A percentile compares a stretch with the other conserved stretches of the same genome.
Evolutionary conservation across 257 asterid genomes (phyloP).

Genomic region (Sherardia arvensis): DNA sequence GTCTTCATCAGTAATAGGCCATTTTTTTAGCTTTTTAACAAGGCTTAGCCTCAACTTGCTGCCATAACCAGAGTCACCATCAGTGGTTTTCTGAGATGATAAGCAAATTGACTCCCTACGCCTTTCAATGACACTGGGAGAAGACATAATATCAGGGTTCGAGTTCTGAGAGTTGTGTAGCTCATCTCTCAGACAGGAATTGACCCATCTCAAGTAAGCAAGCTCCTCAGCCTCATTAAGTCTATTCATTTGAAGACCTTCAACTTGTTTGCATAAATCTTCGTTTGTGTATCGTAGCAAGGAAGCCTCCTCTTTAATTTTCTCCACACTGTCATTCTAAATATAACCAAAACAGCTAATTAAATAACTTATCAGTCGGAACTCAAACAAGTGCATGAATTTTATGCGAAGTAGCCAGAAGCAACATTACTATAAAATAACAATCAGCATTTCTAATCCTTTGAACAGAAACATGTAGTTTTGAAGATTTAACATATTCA

Average conservation of each 20-base stretch:
- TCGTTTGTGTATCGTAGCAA: conserved; percentile 60
- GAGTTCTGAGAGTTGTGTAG: conserved; percentile 37
- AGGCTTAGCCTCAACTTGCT: conserved; percentile 42
- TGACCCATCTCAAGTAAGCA: conserved; percentile 83
- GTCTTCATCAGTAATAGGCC: conserved; percentile 78
- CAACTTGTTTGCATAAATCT: conserved; percentile 88
- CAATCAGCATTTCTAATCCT: not conserved
- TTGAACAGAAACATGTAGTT: not conserved
- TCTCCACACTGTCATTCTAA: conserved; percentile 52
- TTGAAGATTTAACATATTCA: not conserved
- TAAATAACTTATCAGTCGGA: not conserved
- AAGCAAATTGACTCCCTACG: conserved; percentile 48
- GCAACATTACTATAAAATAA: not conserved
- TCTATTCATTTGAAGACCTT: conserved; percentile 79
- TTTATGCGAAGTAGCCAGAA: not conserved
- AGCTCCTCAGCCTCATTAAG: conserved; percentile 94
- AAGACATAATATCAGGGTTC: conserved; percentile 30
- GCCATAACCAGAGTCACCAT: conserved; percentile 41
- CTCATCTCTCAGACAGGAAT: conserved; percentile 76
- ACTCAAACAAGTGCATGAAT: too few relatives aligned
- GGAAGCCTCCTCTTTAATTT: conserved; percentile 74
- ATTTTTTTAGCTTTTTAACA: conserved; percentile 64
- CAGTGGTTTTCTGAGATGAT: conserved; percentile 41
- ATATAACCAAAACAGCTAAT: conserved; percentile 1
- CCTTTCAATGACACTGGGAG: conserved; percentile 34